These are phyloP conservation scores for Blastobotrys buckinghamii DNA, from an alignment of 1,139 yeast genomes.

Conservation along the genomic window DNA sequence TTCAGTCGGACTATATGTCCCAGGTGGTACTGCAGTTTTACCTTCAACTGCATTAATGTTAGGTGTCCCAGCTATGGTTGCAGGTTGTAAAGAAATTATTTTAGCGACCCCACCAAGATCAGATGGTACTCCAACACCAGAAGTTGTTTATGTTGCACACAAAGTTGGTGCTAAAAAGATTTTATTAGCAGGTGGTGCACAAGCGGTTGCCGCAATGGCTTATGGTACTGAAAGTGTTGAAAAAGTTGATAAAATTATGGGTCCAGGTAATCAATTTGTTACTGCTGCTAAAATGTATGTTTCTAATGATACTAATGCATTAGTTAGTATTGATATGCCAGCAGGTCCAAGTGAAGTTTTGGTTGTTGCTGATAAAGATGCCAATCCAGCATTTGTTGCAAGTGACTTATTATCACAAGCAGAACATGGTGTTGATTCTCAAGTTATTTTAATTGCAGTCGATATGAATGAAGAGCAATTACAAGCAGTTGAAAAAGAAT, in stretches of 20 bases:
- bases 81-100: conserved; percentile 91
- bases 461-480: conserved; percentile 56
- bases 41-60: conserved; percentile 98
- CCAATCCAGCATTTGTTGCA: conserved; percentile 95
- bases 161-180: conserved; percentile 87
- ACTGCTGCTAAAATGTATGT: conserved; percentile 99
- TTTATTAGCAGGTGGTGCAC: conserved; percentile 98
- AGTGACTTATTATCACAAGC: conserved; percentile 95
- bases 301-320: conserved; percentile 89
- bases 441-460: conserved; percentile 86
- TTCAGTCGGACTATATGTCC: conserved; percentile 90
- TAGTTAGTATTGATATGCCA: conserved; percentile 98
- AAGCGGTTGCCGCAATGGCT: conserved; percentile 98
- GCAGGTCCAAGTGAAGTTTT: conserved; percentile 99
- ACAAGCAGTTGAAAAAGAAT: conserved; percentile 68
- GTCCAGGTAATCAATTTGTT: conserved; percentile 98
- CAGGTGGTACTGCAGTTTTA: conserved; percentile 97
- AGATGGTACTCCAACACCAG: conserved; percentile 92
- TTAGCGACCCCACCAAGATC: conserved; percentile 96
- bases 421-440: conserved; percentile 97
- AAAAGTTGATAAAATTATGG: conserved; percentile 93
- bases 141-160: conserved; percentile 95
- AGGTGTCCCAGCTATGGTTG: conserved; percentile 98
- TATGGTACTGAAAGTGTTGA: conserved; percentile 91
- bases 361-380: conserved; percentile 78